Percentiles rank a stretch among this genome's conserved stretches.
Evolutionary conservation across 306 rosid species (phyloP).

Genomic region (Cicer arietinum): DNA sequence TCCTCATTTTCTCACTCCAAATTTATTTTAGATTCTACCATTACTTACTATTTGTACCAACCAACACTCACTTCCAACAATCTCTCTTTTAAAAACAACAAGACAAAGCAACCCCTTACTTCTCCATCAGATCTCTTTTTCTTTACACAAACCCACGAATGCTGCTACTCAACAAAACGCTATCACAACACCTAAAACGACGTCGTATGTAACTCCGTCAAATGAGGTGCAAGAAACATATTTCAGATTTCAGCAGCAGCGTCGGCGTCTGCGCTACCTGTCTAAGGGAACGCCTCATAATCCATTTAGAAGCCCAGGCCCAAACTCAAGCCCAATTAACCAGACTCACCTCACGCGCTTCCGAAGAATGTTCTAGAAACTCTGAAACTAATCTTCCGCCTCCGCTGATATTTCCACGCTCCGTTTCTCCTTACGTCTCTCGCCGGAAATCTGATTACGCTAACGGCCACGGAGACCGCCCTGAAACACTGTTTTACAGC

Average conservation of each 20-base stretch:
- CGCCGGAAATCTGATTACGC: conserved; percentile 74
- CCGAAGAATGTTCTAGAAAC: conserved; percentile 49
- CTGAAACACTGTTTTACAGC: conserved; percentile 61
- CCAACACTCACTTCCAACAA: conserved; percentile 38
- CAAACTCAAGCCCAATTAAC: conserved; percentile 54
- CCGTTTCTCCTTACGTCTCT: conserved; percentile 85
- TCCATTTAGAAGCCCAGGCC: conserved; percentile 56
- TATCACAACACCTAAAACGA: conserved; percentile 12
- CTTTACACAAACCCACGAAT: conserved; percentile 13
- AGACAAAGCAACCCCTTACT: conserved; percentile 48
- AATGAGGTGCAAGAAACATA: conserved; percentile 93
- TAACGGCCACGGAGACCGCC: conserved; percentile 33
- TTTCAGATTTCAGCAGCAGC: conserved; percentile 61
- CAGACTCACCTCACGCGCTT: conserved; percentile 51
- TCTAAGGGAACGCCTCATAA: conserved; percentile 74
- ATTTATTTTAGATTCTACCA: conserved; percentile 45
- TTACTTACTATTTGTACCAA: conserved; percentile 39
- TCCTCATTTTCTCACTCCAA: conserved; percentile 37
- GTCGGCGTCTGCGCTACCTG: conserved; percentile 92
- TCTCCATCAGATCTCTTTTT: conserved; percentile 50
- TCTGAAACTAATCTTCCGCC: conserved; percentile 63
- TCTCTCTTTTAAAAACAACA: conserved; percentile 24
- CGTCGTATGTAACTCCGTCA: conserved; percentile 36
- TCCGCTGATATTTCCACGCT: conserved; percentile 73
- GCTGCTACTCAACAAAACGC: conserved; percentile 10